Evolutionary conservation across 2,329 filamentous ascomycete species (phyloP).

Genomic region (Fragosphaeria purpurea): DNA sequence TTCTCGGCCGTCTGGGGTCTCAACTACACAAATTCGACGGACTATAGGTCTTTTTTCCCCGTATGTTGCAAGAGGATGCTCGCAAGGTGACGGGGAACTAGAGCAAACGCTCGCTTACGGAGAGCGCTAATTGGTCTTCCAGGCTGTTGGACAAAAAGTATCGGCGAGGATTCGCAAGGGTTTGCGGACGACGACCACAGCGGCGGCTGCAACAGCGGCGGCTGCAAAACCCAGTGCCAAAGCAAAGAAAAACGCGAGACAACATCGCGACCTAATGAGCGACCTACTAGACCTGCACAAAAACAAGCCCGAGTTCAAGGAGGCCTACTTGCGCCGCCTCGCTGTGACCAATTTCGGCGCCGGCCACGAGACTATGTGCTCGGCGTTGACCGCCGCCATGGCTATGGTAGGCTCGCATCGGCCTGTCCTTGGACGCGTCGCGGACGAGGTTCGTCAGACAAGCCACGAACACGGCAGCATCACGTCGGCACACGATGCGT

Average conservation of each 20-base stretch:
- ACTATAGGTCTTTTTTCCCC: slow-evolving; percentile 40
- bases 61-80: slow-evolving; percentile 19
- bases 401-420: slow-evolving; percentile 34
- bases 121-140: too few relatives aligned
- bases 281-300: slow-evolving; percentile 38
- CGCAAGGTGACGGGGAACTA: background rate
- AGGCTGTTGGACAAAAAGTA: slow-evolving; percentile 6
- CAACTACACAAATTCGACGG: slow-evolving; percentile 31
- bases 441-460: slow-evolving; percentile 18
- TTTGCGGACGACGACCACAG: background rate
- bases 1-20: slow-evolving; percentile 36
- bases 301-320: slow-evolving; percentile 34
- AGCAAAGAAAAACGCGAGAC: slow-evolving; percentile 5
- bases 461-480: background rate
- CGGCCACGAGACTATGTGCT: slow-evolving; percentile 44
- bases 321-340: slow-evolving; percentile 39
- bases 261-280: slow-evolving; percentile 30
- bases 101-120: too few relatives aligned
- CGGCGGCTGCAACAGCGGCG: background rate
- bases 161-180: slow-evolving; percentile 3
- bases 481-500: slow-evolving; percentile 16
- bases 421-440: slow-evolving; percentile 22
- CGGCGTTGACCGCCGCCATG: slow-evolving; percentile 39
- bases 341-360: slow-evolving; percentile 46
- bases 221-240: background rate